Base-by-base conservation (phyloP, 139 green algal species). In the Diplosphaera chodatii region DNA sequence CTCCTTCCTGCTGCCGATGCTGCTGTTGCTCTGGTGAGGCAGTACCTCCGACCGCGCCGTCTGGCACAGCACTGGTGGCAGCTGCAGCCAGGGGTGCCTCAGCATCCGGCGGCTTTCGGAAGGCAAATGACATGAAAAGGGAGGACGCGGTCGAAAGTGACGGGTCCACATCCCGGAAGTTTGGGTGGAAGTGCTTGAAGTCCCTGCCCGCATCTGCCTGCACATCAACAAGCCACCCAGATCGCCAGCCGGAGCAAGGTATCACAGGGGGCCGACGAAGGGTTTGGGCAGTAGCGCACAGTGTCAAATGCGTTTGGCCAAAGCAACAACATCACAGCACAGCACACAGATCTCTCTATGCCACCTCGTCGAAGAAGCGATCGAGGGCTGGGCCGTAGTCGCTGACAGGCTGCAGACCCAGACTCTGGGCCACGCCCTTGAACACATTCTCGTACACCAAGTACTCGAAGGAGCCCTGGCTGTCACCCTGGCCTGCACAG, bases 171-270 rank as follows among this genome's bases (percentile, higher is more conserved):
- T 69, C 16, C 0, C 74, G 78, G 66, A 91, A 94, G 16, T 33
- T 31, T 2, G 89, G 89, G 32, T 64, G 32, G 74, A 94, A 94
- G 83, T 91, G 89, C 75, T 94, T 94, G 74, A 92, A 83, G 32
- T 69, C 64, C 48, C 67, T 70, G 33, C 64, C 29, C 0, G 59
- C 40, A 67, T 94, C 89, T 10, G n/a, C 74, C 76, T 87, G 73
- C 67, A n/a, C n/a, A n/a, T n/a, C n/a, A n/a, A n/a, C n/a, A n/a
- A n/a, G n/a, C n/a, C n/a, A n/a, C n/a, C n/a, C n/a, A n/a, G n/a
- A n/a, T n/a, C n/a, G n/a, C n/a, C n/a, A n/a, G n/a, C n/a, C n/a
- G n/a, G n/a, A n/a, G n/a, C n/a, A n/a, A n/a, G n/a, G n/a, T n/a
- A n/a, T n/a, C n/a, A n/a, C n/a, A n/a, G n/a, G n/a, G n/a, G n/a